Evolutionary conservation across 2,329 filamentous ascomycete species (phyloP).

Genomic region (Aspergillus jensenii): DNA sequence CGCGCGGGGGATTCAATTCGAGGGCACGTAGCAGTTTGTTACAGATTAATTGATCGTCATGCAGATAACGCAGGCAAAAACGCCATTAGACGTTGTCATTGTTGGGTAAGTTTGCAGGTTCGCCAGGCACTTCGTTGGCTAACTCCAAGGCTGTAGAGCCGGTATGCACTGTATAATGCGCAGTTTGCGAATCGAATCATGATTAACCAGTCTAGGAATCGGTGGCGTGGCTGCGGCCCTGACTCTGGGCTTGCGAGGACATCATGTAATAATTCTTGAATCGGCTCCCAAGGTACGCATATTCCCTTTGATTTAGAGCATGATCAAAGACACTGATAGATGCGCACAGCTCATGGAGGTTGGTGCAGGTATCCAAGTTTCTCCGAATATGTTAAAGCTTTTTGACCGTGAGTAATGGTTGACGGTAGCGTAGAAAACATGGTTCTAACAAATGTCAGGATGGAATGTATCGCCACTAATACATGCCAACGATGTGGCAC

Average conservation of each 20-base stretch:
- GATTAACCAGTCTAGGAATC: slow-evolving; percentile 27
- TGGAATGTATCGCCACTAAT: slow-evolving; percentile 36
- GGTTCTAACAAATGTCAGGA: slow-evolving; percentile 21
- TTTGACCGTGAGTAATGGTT: slow-evolving; percentile 55
- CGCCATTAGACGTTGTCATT: slow-evolving; percentile 31
- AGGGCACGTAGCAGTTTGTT: not conserved
- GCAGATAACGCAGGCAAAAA: slow-evolving; percentile 24
- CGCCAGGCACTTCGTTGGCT: not conserved
- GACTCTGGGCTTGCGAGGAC: slow-evolving; percentile 34
- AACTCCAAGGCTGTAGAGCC: slow-evolving; percentile 23
- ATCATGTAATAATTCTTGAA: slow-evolving; percentile 34
- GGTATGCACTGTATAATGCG: slow-evolving; percentile 22
- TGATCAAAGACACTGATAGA: slow-evolving; percentile 3
- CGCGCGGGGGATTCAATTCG: not conserved
- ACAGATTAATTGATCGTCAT: slow-evolving; percentile 13
- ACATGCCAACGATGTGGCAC: slow-evolving; percentile 32
- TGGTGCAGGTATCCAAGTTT: slow-evolving; percentile 79
- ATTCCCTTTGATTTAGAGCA: not conserved
- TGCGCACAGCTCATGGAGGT: slow-evolving; percentile 48
- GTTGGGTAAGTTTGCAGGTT: slow-evolving; percentile 30
- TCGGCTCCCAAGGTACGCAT: slow-evolving; percentile 32
- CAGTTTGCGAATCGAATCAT: not conserved
- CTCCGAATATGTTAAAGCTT: slow-evolving; percentile 75
- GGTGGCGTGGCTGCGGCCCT: slow-evolving; percentile 38
- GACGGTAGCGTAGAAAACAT: not conserved